phyloP scores from a whole-genome alignment of 192 early-diverging fungal genomes.

The Fimicolochytrium jonesii region DNA sequence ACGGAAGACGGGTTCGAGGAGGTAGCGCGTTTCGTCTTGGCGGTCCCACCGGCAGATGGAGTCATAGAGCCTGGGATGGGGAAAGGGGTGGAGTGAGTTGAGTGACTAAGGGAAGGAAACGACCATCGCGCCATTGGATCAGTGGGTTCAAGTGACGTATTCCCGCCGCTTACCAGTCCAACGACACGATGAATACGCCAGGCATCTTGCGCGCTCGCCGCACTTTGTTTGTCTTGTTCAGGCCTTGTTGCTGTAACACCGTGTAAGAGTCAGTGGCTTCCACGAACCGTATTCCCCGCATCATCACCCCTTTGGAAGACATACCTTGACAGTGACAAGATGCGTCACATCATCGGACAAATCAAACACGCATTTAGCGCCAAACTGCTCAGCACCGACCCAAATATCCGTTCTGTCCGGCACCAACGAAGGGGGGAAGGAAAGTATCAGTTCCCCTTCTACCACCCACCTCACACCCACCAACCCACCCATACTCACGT shows the following conservation, averaged over 20 bases:
- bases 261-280: too few species aligned
- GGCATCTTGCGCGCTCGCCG: slow-evolving; percentile 50
- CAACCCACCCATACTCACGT: too few species aligned
- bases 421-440: background rate
- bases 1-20: slow-evolving; percentile 37
- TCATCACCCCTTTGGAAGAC: background rate
- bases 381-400: slow-evolving; percentile 75
- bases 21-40: slow-evolving; percentile 64
- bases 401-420: slow-evolving; percentile 68
- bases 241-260: background rate
- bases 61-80: slow-evolving; percentile 58
- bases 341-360: slow-evolving; percentile 71
- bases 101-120: too few species aligned
- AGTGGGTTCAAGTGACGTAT: slow-evolving; percentile 28
- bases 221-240: slow-evolving; percentile 36
- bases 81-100: too few species aligned
- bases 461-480: background rate
- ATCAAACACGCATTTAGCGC: slow-evolving; percentile 68
- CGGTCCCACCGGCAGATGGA: slow-evolving; percentile 67
- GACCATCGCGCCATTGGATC: too few species aligned
- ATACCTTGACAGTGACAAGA: slow-evolving; percentile 79
- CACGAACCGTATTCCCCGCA: background rate
- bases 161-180: slow-evolving; percentile 55
- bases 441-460: background rate
- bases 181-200: slow-evolving; percentile 47